Percentiles rank a stretch among this genome's conserved stretches.
phyloP scores from a whole-genome alignment of 805 yeast species.

The Barnettozyma wickerhamii region DNA sequence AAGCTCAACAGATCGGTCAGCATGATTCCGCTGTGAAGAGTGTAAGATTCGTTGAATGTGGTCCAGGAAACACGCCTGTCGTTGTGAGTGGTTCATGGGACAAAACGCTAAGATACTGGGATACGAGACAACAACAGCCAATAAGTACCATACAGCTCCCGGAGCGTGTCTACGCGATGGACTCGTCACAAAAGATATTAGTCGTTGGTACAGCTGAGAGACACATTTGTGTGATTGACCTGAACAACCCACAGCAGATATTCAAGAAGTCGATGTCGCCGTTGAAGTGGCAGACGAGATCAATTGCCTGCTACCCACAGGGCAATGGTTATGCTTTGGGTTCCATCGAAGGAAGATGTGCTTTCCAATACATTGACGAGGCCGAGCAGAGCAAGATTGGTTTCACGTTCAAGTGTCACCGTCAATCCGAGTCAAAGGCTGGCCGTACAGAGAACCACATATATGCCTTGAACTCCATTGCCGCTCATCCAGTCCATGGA shows the following conservation, averaged over 20 bases:
- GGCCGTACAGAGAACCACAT: slow-evolving; percentile 59
- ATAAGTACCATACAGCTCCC: slow-evolving; percentile 79
- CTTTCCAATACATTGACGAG: slow-evolving; percentile 87
- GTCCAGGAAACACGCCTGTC: slow-evolving; percentile 72
- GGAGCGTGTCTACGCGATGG: slow-evolving; percentile 90
- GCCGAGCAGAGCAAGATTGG: slow-evolving; percentile 66
- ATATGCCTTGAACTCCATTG: slow-evolving; percentile 74
- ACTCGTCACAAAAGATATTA: slow-evolving; percentile 68
- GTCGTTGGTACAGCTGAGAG: slow-evolving; percentile 95
- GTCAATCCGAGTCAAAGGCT: slow-evolving; percentile 56
- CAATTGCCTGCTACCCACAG: slow-evolving; percentile 78
- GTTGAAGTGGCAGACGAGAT: slow-evolving; percentile 83
- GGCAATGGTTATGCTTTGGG: slow-evolving; percentile 94
- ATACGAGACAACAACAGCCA: slow-evolving; percentile 79
- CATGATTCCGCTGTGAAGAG: slow-evolving; percentile 79
- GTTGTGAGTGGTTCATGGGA: slow-evolving; percentile 97
- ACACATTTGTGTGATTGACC: slow-evolving; percentile 70
- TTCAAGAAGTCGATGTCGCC: slow-evolving; percentile 74
- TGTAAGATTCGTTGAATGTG: slow-evolving; percentile 77
- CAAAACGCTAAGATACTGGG: slow-evolving; percentile 93
- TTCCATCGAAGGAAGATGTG: slow-evolving; percentile 93
- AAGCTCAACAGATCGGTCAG: slow-evolving; percentile 75
- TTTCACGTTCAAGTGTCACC: slow-evolving; percentile 92
- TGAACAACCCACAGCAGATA: slow-evolving; percentile 77
- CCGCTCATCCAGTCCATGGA: slow-evolving; percentile 86